Evolutionary conservation across 768 basidiomycete genomes (phyloP), one percentile per base, ranked within the genome.

Genomic region (Lepiota venenata): DNA sequence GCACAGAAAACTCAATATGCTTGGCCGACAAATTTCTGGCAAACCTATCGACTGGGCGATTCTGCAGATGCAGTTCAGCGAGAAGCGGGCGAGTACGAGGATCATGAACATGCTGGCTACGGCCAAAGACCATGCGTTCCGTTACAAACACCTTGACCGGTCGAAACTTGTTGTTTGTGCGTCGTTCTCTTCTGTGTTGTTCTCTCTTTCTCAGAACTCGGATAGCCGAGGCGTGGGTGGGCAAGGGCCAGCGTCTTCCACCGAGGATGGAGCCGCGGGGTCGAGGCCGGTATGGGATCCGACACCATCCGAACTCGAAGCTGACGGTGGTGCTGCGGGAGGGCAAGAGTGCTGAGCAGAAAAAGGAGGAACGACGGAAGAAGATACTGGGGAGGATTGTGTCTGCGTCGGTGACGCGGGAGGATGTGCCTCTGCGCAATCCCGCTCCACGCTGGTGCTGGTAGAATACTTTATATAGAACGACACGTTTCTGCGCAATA

Each of bases 1-100:
- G 3, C 89, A 87, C 62, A 83, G 95, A 52, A 99, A 98, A 69
- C 76, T 99, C 53, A 95, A 96, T 69, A 82, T 85, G 75, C 78
- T 99, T 39, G 88, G 85, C 8, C 79, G 83, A 27, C 92, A 97
- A 68, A 89, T 99, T 58, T 79, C 91, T 2, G 89, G 91, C 16
- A 88, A 93, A 62, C 94, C 95, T 15, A 87, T 98, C 56, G 95
- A 98, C 72, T 84, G 87, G 60, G 96, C 96, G 35, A 96, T 99
- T 66, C 74, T 98, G 54, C 96, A 99, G 63, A 95, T 98, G 91
- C 82, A 89, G 66, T 98, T 97, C 69, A 92, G 89, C 58, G 88
- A 95, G 69, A 99, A 99, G 72, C 81, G 92, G 20, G 92, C 89
- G 12, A 87, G 91, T 59, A 79, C 75, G 44, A 85, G 92, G 56